Evolutionary conservation across 768 basidiomycete genomes (phyloP).

Genomic region (Mycena amicta): DNA sequence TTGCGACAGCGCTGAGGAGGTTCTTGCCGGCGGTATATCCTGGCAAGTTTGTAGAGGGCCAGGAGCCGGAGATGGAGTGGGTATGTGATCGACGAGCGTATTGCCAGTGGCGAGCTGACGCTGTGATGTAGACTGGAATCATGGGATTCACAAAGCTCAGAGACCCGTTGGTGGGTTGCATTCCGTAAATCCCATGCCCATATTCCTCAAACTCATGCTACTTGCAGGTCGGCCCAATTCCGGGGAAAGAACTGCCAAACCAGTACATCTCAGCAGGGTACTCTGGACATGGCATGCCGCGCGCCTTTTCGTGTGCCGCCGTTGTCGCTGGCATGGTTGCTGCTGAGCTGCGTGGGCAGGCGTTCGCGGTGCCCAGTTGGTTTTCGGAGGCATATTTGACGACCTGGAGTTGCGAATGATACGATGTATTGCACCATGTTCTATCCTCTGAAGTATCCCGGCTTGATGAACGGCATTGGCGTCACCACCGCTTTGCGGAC

Average conservation of each 20-base stretch:
- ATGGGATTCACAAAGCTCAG: conserved; percentile 70
- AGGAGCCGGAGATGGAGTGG: conserved; percentile 78
- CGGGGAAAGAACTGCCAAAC: conserved; percentile 30
- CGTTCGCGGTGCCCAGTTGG: conserved; percentile 51
- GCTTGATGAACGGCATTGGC: conserved; percentile 86
- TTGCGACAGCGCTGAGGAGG: conserved; percentile 51
- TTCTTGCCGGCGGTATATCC: conserved; percentile 66
- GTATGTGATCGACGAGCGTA: no score
- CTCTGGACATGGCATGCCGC: conserved; percentile 62
- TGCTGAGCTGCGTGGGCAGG: conserved; percentile 36
- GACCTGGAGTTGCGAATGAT: no score
- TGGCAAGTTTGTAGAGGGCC: conserved; percentile 46
- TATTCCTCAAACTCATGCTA: not conserved
- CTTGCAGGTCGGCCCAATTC: conserved; percentile 53
- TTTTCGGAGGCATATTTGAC: conserved; percentile 44
- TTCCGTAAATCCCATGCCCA: not conserved
- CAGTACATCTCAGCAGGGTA: conserved; percentile 57
- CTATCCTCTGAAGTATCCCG: conserved; percentile 82
- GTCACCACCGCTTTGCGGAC: conserved; percentile 71
- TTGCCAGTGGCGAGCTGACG: no score
- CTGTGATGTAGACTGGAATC: conserved; percentile 88
- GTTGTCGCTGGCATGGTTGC: conserved; percentile 49
- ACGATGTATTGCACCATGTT: no score
- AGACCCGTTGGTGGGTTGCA: conserved; percentile 67
- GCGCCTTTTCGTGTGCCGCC: conserved; percentile 49